Conservation (phyloP, 306 rosid species). For the Cicer pinnatifidum region DNA sequence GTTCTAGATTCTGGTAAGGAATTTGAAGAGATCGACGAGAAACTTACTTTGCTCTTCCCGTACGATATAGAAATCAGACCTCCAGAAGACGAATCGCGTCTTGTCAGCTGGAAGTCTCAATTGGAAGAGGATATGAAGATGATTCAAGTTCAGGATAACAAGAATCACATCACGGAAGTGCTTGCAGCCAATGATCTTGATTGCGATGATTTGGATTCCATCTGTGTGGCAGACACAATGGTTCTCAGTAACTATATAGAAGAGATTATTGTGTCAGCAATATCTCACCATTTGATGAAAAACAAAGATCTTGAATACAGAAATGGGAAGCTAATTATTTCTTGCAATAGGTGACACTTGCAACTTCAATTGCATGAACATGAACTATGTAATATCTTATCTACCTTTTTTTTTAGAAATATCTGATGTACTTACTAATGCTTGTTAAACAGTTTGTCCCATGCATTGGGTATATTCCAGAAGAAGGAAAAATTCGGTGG, state of each 20-base stretch:
- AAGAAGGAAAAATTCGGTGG: slow-evolving; percentile 61
- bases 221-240: slow-evolving; percentile 80
- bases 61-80: slow-evolving; percentile 82
- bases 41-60: slow-evolving; percentile 68
- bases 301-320: slow-evolving; percentile 89
- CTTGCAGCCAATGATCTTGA: slow-evolving; percentile 93
- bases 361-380: slow-evolving; percentile 22
- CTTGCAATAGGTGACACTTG: slow-evolving; percentile 64
- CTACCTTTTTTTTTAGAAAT: too few species aligned
- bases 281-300: slow-evolving; percentile 87
- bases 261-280: slow-evolving; percentile 94
- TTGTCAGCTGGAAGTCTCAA: slow-evolving; percentile 89
- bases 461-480: slow-evolving; percentile 77
- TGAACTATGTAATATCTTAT: neutral
- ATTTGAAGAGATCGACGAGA: slow-evolving; percentile 67
- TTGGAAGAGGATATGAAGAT: slow-evolving; percentile 88
- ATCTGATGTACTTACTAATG: slow-evolving; percentile 37
- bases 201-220: slow-evolving; percentile 81
- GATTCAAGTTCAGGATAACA: slow-evolving; percentile 91
- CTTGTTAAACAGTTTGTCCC: slow-evolving; percentile 76
- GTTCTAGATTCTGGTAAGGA: slow-evolving; percentile 62
- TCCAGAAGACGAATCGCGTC: slow-evolving; percentile 82
- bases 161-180: slow-evolving; percentile 87
- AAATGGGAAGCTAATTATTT: slow-evolving; percentile 84
- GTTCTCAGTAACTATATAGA: slow-evolving; percentile 83